Evolutionary conservation across 208 protist species (phyloP).

Genomic region (Strigomonas galati): DNA sequence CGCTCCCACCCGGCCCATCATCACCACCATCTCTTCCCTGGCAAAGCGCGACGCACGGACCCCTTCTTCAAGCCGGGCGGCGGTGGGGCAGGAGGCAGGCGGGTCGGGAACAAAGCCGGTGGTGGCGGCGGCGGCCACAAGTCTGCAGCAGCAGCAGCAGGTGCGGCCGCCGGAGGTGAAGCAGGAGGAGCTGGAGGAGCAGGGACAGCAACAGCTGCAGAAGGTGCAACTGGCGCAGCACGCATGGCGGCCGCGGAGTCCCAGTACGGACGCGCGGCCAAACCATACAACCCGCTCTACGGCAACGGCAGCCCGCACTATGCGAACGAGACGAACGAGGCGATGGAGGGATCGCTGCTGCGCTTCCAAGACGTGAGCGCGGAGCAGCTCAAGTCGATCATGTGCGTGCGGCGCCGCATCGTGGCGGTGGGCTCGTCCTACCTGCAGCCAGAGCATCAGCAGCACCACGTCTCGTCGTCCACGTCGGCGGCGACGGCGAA

Average conservation of each 20-base stretch:
- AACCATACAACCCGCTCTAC: background rate
- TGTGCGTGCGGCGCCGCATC: constrained; percentile 24
- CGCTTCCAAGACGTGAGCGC: background rate
- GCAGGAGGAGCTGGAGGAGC: no score
- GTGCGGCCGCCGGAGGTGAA: no score
- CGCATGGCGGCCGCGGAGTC: no score
- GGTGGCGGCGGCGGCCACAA: no score
- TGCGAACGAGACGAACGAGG: background rate
- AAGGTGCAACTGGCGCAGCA: no score
- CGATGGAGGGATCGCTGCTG: background rate
- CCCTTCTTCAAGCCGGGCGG: background rate
- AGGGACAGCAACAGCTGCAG: no score
- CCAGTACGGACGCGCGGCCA: background rate
- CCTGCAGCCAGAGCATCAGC: background rate
- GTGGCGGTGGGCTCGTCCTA: background rate
- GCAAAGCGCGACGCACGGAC: constrained; percentile 17
- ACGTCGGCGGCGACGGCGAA: no score
- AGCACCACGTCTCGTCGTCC: constrained; percentile 10
- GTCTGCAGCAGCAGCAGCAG: no score
- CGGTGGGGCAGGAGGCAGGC: no score
- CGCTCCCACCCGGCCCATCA: background rate
- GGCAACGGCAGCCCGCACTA: no score
- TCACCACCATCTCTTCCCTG: constrained; percentile 7
- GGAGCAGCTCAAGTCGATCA: constrained; percentile 20
- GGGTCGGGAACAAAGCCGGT: no score